A percentile compares a stretch with the other conserved stretches of the same genome.
These are phyloP conservation scores for Nicotiana otophora DNA, from an alignment of 257 asterid genomes.

Conservation along the genomic window DNA sequence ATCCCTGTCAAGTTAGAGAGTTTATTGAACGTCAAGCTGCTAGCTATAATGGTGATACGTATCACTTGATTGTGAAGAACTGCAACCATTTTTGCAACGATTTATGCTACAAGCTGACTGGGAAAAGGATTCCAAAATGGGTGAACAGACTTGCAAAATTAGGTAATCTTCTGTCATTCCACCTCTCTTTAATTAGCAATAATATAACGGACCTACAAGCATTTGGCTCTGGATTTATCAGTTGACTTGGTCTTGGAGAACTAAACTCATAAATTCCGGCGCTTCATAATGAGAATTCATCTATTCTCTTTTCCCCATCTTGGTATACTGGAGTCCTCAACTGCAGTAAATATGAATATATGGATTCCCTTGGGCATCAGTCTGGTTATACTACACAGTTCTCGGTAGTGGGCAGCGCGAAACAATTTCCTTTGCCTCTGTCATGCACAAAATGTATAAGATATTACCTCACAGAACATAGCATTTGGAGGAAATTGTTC, in stretches of 20 bases:
- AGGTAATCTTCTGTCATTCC: conserved; percentile 34
- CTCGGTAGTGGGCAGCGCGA: background rate
- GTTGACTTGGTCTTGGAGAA: background rate
- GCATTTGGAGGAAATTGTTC: background rate
- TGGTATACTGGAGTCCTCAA: background rate
- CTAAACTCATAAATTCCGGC: background rate
- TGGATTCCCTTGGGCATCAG: background rate
- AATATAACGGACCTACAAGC: background rate
- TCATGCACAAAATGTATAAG: background rate
- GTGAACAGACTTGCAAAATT: conserved; percentile 88
- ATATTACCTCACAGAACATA: background rate
- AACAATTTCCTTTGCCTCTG: background rate
- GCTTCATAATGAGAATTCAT: background rate
- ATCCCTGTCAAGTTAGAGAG: conserved; percentile 62
- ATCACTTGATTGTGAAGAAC: conserved; percentile 87
- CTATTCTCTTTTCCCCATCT: background rate
- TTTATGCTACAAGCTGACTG: conserved; percentile 65
- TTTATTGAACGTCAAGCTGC: conserved; percentile 81
- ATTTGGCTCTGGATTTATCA: background rate
- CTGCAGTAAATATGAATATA: background rate
- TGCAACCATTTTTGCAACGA: conserved; percentile 96
- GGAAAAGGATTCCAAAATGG: conserved; percentile 84
- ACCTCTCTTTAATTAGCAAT: background rate
- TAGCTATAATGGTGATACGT: conserved; percentile 71
- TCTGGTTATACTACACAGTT: background rate